phyloP scores from a whole-genome alignment of 306 rosid genomes.

The Vigna hirtella region DNA sequence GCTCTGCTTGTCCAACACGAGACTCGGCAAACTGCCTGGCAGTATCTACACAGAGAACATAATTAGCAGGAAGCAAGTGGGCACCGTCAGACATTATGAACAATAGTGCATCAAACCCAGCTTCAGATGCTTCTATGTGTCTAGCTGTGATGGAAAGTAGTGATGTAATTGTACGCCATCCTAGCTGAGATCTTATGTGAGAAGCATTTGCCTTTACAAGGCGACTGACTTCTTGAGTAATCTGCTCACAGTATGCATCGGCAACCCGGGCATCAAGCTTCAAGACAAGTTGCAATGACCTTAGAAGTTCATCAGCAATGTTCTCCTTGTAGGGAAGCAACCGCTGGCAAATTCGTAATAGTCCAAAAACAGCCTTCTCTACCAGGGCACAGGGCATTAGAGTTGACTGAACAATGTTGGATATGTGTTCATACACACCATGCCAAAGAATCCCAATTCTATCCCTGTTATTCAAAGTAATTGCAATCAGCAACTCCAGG shows the following conservation, averaged over 20 bases:
- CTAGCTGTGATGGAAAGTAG: conserved; percentile 85
- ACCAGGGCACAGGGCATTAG: conserved; percentile 95
- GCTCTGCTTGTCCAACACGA: conserved; percentile 90
- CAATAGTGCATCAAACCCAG: conserved; percentile 88
- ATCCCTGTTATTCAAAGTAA: conserved; percentile 93
- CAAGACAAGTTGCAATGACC: conserved; percentile 90
- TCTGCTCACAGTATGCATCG: conserved; percentile 97
- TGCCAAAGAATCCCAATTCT: conserved; percentile 96
- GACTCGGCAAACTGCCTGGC: conserved; percentile 98
- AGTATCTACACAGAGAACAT: conserved; percentile 76
- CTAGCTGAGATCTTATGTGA: conserved; percentile 89
- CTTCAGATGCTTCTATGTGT: conserved; percentile 93
- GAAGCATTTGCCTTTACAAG: conserved; percentile 96
- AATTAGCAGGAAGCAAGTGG: conserved; percentile 91
- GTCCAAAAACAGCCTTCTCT: conserved; percentile 98
- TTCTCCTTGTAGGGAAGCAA: conserved; percentile 97
- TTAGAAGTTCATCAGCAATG: conserved; percentile 93
- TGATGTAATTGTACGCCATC: conserved; percentile 95
- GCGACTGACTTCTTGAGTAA: conserved; percentile 95
- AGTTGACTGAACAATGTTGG: conserved; percentile 93
- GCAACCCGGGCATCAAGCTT: conserved; percentile 99
- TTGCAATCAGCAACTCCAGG: conserved; percentile 92
- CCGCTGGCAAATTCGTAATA: conserved; percentile 93
- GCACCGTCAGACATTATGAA: conserved; percentile 89
- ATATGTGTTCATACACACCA: conserved; percentile 95